Percentiles rank a stretch among this genome's conserved stretches.
These are phyloP conservation scores for Jacaranda copaia DNA, from an alignment of 257 asterid genomes.

Conservation along the genomic window DNA sequence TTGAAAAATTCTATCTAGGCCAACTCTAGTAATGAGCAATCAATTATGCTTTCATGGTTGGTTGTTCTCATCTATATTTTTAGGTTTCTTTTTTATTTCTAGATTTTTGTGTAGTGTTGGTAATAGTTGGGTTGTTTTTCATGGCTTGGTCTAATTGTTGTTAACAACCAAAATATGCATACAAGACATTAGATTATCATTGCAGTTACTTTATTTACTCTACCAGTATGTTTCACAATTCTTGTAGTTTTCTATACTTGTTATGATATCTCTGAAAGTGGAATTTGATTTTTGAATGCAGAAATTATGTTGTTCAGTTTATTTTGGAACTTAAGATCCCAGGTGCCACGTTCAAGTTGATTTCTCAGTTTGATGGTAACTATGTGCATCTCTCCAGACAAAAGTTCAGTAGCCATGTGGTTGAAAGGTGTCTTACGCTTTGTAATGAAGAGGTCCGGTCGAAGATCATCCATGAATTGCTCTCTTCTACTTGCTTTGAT, in stretches of 20 bases:
- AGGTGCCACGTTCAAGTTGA: conserved; percentile 52
- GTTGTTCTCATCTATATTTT: too few relatives aligned
- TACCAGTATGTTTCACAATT: background rate
- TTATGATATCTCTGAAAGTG: background rate
- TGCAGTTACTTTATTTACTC: background rate
- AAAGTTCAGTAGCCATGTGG: conserved; percentile 78
- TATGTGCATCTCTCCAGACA: conserved; percentile 64
- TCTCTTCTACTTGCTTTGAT: conserved; percentile 57
- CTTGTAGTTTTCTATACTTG: background rate
- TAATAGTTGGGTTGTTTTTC: background rate
- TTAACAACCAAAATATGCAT: too few relatives aligned
- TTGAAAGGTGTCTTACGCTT: conserved; percentile 65
- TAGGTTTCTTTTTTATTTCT: background rate
- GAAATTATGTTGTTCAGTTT: conserved; percentile 76
- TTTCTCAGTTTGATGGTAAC: conserved; percentile 60
- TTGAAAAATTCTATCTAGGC: too few relatives aligned
- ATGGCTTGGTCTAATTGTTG: too few relatives aligned
- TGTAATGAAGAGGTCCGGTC: conserved; percentile 55
- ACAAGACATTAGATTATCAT: background rate
- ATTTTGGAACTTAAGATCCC: conserved; percentile 65
- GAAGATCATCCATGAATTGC: conserved; percentile 60
- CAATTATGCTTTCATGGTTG: too few relatives aligned
- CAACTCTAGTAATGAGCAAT: too few relatives aligned
- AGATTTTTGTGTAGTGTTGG: background rate
- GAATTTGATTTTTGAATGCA: conserved; percentile 25